Percentiles rank a stretch among this genome's conserved stretches.
phyloP scores from a whole-genome alignment of 2,329 filamentous ascomycete species.

The Chrysoporthe deuterocubensis region DNA sequence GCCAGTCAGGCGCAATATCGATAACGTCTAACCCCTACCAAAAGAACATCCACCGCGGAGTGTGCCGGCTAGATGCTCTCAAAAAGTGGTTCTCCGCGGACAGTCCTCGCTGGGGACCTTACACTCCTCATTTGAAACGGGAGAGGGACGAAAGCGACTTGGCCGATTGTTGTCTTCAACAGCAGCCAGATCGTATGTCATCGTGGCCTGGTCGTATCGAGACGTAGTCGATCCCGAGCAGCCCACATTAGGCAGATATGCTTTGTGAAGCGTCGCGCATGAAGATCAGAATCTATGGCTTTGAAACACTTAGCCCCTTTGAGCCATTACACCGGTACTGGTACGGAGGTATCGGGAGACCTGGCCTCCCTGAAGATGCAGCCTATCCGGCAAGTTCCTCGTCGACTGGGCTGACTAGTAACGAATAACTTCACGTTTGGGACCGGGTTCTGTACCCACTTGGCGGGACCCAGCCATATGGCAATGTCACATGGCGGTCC shows the following conservation, averaged over 20 bases:
- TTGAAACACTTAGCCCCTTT: too few species aligned
- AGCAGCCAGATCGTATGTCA: neutral
- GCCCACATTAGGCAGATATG: neutral
- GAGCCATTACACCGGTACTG: too few species aligned
- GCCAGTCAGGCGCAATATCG: neutral
- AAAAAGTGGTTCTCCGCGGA: neutral
- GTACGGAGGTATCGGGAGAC: too few species aligned
- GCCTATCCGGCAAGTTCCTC: neutral
- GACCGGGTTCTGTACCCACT: slow-evolving; percentile 3
- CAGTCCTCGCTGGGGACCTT: neutral
- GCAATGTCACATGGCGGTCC: neutral
- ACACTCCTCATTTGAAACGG: neutral
- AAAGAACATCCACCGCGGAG: neutral
- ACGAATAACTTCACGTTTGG: neutral
- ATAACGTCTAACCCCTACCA: neutral
- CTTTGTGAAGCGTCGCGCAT: neutral
- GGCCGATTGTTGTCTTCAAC: neutral
- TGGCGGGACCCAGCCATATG: neutral
- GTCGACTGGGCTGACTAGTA: neutral
- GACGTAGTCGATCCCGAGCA: neutral
- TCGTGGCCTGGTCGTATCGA: neutral
- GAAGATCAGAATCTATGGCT: too few species aligned
- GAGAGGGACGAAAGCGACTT: neutral
- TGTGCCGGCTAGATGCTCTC: neutral
- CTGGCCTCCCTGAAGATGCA: neutral